phyloP scores from a whole-genome alignment of 2,329 filamentous ascomycete species.

The Nemania sp. region DNA sequence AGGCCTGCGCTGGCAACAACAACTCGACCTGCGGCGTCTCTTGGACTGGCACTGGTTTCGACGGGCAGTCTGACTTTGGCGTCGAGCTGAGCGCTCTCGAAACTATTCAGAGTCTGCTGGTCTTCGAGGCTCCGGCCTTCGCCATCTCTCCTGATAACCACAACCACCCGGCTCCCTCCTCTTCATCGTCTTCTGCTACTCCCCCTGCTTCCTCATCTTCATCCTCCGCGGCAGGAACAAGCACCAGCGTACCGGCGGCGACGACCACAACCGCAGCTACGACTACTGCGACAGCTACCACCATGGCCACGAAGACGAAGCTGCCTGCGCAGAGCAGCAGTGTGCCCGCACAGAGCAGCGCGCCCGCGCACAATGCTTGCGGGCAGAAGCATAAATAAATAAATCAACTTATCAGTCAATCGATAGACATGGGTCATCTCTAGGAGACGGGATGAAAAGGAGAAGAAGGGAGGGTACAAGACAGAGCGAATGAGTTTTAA shows the following conservation, averaged over 20 bases:
- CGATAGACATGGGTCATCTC: neutral
- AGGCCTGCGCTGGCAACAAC: conserved; percentile 31
- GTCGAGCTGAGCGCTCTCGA: conserved; percentile 59
- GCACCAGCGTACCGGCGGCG: neutral
- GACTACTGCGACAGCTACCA: neutral
- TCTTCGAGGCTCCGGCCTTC: conserved; percentile 19
- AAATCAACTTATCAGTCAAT: no score
- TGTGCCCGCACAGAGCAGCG: no score
- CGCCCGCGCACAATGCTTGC: conserved; percentile 2
- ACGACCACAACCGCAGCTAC: neutral
- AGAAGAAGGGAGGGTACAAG: neutral
- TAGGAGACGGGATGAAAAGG: neutral
- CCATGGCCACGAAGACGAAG: neutral
- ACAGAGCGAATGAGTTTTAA: no score
- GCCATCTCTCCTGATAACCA: neutral
- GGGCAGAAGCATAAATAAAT: neutral
- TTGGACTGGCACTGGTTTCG: conserved; percentile 53
- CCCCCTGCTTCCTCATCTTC: no score
- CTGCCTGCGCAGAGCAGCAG: no score
- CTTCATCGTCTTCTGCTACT: no score
- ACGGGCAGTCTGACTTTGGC: conserved; percentile 56
- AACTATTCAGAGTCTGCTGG: conserved; percentile 46
- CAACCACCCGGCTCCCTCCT: no score
- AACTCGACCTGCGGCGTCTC: conserved; percentile 52
- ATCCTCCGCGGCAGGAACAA: neutral